phyloP scores from a whole-genome alignment of 2,329 filamentous ascomycete genomes.

The Grosmannia serpens region DNA sequence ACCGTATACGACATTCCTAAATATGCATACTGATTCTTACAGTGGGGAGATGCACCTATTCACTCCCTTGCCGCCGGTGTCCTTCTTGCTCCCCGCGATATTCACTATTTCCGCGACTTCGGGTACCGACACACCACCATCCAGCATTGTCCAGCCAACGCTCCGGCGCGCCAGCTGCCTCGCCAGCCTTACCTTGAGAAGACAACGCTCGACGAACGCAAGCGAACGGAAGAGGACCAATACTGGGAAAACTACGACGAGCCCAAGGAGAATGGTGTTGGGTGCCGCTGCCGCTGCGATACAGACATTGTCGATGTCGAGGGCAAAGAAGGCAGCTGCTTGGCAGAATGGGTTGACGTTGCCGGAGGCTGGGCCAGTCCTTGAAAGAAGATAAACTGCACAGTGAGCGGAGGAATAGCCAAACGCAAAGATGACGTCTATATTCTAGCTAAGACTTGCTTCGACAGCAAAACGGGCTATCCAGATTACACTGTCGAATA shows the following conservation, averaged over 20 bases:
- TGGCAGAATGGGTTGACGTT: slow-evolving; percentile 94
- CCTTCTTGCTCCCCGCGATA: slow-evolving; percentile 67
- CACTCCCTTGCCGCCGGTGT: slow-evolving; percentile 92
- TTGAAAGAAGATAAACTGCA: slow-evolving; percentile 16
- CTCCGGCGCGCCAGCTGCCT: slow-evolving; percentile 73
- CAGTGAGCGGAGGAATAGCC: no score
- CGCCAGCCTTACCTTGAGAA: slow-evolving; percentile 70
- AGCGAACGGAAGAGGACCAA: slow-evolving; percentile 81
- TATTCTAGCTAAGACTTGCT: not conserved
- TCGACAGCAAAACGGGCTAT: no score
- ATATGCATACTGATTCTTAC: slow-evolving; percentile 12
- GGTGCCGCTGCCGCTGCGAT: slow-evolving; percentile 91
- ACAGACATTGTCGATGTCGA: slow-evolving; percentile 97
- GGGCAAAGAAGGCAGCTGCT: slow-evolving; percentile 90
- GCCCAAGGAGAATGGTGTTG: slow-evolving; percentile 89
- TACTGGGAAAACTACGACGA: slow-evolving; percentile 88
- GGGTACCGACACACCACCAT: slow-evolving; percentile 98
- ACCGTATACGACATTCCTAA: not conserved
- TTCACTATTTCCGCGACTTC: slow-evolving; percentile 98
- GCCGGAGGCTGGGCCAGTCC: slow-evolving; percentile 76
- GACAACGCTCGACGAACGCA: slow-evolving; percentile 71
- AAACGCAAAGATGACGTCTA: not conserved
- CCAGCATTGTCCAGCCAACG: slow-evolving; percentile 95
- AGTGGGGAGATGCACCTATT: slow-evolving; percentile 98
- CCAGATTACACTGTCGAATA: no score